Conservation (phyloP, 495 filamentous ascomycete genomes). For the Apiosordaria backusii region DNA sequence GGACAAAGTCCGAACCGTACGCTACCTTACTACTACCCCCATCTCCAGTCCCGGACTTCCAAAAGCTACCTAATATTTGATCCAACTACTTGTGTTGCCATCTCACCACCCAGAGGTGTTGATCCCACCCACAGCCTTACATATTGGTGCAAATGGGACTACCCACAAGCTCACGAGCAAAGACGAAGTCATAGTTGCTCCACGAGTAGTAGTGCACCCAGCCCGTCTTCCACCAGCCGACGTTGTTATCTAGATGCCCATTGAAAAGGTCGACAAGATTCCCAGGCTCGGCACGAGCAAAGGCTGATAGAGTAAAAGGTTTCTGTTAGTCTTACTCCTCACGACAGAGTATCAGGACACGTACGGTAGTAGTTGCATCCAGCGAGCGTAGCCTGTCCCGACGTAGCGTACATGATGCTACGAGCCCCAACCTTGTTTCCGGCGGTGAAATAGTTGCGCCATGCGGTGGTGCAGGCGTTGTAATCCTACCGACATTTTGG, state of each 20-base stretch:
- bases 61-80: too few species aligned
- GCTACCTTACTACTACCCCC: too few species aligned
- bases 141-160: neutral
- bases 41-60: too few species aligned
- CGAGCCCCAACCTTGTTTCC: neutral
- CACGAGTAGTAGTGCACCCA: neutral
- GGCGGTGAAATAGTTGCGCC: neutral
- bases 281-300: too few species aligned
- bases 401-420: neutral
- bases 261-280: neutral
- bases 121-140: too few species aligned
- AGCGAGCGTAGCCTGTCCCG: neutral
- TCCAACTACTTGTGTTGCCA: too few species aligned
- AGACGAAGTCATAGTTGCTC: neutral
- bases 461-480: neutral
- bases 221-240: neutral
- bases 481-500: too few species aligned
- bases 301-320: too few species aligned
- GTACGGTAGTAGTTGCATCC: neutral
- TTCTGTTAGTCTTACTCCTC: too few species aligned
- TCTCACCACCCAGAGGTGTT: too few species aligned
- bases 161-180: neutral
- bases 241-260: neutral
- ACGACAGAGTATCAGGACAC: too few species aligned
- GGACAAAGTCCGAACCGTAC: too few species aligned